Conservation (phyloP, 768 basidiomycete species). For the Calocera cornea region DNA sequence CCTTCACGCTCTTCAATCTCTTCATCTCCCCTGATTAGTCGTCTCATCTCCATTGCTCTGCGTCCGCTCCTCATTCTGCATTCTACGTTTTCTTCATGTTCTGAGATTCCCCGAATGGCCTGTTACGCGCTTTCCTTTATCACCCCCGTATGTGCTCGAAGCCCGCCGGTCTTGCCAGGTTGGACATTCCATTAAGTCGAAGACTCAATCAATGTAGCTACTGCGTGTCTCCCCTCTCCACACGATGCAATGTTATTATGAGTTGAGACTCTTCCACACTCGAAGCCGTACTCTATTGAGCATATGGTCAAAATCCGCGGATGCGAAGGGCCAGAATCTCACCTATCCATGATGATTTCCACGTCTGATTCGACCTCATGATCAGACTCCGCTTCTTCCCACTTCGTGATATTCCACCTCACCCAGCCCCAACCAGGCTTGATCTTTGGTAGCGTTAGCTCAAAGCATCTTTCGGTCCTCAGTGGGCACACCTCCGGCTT, state of each 20-base stretch:
- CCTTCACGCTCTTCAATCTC: too few relatives aligned
- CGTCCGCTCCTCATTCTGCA: too few relatives aligned
- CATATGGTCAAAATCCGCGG: background rate
- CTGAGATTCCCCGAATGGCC: too few relatives aligned
- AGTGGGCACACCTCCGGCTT: slow-evolving; percentile 46
- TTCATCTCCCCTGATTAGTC: too few relatives aligned
- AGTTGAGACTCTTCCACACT: background rate
- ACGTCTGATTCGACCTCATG: background rate
- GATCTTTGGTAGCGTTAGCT: background rate
- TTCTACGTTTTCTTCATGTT: too few relatives aligned
- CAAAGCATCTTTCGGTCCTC: too few relatives aligned
- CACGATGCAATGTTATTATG: background rate
- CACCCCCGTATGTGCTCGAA: background rate
- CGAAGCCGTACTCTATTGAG: background rate
- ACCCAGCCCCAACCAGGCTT: background rate
- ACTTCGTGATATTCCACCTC: background rate
- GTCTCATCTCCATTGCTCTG: too few relatives aligned
- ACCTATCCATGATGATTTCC: background rate
- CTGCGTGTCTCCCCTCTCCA: background rate
- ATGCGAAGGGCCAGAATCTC: background rate
- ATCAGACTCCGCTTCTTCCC: background rate
- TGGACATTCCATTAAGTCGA: background rate
- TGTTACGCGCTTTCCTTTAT: background rate
- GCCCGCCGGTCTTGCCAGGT: background rate
- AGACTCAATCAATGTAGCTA: background rate